A percentile compares a stretch with the other conserved stretches of the same genome.
Conservation (phyloP, 176 grass and related monocot species). For the Poa pratensis region DNA sequence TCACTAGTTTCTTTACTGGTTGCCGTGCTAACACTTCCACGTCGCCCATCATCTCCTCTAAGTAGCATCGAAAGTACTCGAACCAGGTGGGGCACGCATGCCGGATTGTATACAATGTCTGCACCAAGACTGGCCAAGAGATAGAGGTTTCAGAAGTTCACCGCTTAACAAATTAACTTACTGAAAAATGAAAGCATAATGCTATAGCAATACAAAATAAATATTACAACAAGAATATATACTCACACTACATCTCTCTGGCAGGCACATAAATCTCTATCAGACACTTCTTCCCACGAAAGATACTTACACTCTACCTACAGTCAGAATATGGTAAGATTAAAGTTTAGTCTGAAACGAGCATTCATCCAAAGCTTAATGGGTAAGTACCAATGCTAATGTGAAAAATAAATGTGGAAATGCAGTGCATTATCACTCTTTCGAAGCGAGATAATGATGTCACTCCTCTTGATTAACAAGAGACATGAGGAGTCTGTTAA, state of each 20-base stretch:
- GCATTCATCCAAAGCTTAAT: conserved; percentile 19
- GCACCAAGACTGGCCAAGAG: conserved; percentile 70
- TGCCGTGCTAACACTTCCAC: not conserved
- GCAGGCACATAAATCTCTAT: conserved; percentile 53
- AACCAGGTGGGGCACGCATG: conserved; percentile 69
- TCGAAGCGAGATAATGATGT: not conserved
- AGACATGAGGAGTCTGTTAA: too few species aligned
- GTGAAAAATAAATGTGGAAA: not conserved
- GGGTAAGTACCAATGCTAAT: not conserved
- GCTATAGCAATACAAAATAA: not conserved
- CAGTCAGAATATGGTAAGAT: conserved; percentile 8
- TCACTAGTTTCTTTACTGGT: not conserved
- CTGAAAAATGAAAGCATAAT: conserved; percentile 10
- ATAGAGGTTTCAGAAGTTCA: not conserved
- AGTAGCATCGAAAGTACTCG: conserved; percentile 60
- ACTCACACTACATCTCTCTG: conserved; percentile 75
- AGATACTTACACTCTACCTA: conserved; percentile 91
- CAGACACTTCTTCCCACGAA: conserved; percentile 81
- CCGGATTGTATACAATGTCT: conserved; percentile 86
- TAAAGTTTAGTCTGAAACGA: not conserved
- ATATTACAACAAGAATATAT: not conserved
- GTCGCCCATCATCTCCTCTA: not conserved
- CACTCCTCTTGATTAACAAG: not conserved
- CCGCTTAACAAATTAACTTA: not conserved
- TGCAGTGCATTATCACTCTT: not conserved